Evolutionary conservation across 83 land plant species (phyloP).

Genomic region (Larix sibirica): DNA sequence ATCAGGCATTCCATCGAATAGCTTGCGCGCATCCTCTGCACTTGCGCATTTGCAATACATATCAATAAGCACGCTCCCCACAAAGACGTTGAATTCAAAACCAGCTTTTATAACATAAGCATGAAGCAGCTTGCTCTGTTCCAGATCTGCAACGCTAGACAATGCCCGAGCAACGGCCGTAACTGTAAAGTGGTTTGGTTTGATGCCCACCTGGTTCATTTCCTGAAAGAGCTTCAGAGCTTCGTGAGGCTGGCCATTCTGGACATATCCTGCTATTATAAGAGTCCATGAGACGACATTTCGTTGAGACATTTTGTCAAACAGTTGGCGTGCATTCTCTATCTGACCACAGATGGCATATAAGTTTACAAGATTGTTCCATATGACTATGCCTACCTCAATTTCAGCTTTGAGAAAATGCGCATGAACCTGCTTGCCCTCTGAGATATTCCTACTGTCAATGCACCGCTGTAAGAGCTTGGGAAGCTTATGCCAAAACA

Average conservation of each 20-base stretch:
- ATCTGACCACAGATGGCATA: conserved; percentile 23
- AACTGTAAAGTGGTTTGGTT: conserved; percentile 29
- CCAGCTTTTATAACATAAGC: conserved; percentile 27
- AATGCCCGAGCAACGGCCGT: conserved; percentile 22
- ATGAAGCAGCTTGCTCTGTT: conserved; percentile 56
- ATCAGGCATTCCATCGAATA: conserved; percentile 18
- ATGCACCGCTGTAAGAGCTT: no score
- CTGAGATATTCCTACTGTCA: no score
- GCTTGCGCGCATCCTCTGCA: not conserved
- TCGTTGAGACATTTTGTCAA: conserved; percentile 16
- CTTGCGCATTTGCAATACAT: not conserved
- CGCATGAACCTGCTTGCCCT: not conserved
- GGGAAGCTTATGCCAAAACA: no score
- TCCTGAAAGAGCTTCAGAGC: conserved; percentile 28
- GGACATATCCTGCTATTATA: conserved; percentile 41
- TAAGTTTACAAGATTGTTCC: conserved; percentile 25
- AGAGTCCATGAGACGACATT: conserved; percentile 35
- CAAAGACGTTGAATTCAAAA: conserved; percentile 23
- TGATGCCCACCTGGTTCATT: conserved; percentile 45
- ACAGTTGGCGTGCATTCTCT: conserved; percentile 25
- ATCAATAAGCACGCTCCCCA: conserved; percentile 17
- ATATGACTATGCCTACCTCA: conserved; percentile 15
- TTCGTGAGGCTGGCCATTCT: conserved; percentile 33
- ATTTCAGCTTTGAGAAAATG: not conserved
- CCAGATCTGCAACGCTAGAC: conserved; percentile 37